Evolutionary conservation across 495 filamentous ascomycete genomes (phyloP), one percentile per base, ranked within the genome.

Genomic region (Cladorrhinum samala): DNA sequence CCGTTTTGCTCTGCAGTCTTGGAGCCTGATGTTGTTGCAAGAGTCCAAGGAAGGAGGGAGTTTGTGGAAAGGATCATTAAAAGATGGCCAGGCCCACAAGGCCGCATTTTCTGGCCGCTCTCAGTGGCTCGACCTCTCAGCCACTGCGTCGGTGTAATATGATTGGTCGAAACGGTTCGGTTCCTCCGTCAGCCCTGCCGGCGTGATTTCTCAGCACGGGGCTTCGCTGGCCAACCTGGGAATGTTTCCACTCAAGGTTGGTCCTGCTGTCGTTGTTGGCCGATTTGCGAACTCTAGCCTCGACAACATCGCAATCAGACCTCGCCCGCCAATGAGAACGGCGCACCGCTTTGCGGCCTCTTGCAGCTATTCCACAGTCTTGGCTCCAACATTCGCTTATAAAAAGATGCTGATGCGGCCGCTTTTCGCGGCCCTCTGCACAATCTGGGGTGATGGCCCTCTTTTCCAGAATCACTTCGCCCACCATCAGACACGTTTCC

Each of bases 401-500:
- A 56, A 56, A n/a, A 24, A 43, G 8, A 40, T 38, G 36, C 18
- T 13, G 23, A 43, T 43, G 49, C 54, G 54, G 54, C 54, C 54
- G 54, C 54, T 47, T 56, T 55, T 49, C 18, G 43, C 48, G 23
- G 33, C 33, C 53, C 39, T 3, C 39, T 18, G 17, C 39, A 17
- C 39, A n/a, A n/a, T n/a, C n/a, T n/a, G n/a, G n/a, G n/a, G n/a
- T n/a, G n/a, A n/a, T n/a, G 11, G 37, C 17, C n/a, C 39, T 17
- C n/a, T 2, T 17, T 14, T 6, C 39, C 39, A 18, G 8, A 17
- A 3, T 6, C 8, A n/a, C 39, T 17, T 41, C 17, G 2, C 30
- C 13, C 17, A 8, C 14, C 14, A 41, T 41, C 39, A n/a, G n/a
- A n/a, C n/a, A n/a, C n/a, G n/a, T n/a, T n/a, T n/a, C n/a, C n/a